Percentiles rank a stretch among this genome's conserved stretches.
These are phyloP conservation scores for Boletus coccyginus DNA, from an alignment of 768 basidiomycete species.

Conservation along the genomic window DNA sequence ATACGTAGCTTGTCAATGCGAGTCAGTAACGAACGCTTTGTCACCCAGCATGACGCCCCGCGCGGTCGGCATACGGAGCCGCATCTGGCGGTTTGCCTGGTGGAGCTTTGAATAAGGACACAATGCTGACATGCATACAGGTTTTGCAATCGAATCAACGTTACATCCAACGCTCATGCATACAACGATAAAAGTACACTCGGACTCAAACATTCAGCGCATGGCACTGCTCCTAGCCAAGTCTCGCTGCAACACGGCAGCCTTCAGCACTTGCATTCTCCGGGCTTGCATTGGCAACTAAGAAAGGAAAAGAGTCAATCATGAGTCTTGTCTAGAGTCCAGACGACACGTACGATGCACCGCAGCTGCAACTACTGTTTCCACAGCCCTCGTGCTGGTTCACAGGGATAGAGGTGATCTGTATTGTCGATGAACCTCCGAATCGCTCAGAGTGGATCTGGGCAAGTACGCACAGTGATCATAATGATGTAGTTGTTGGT, in stretches of 20 bases:
- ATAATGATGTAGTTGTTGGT: conserved; percentile 1
- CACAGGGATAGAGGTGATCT: conserved; percentile 3
- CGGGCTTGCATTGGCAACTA: neutral
- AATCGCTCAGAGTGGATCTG: neutral
- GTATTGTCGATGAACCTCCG: neutral
- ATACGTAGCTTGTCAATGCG: neutral
- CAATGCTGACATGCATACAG: no score
- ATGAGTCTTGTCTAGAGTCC: no score
- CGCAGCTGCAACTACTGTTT: neutral
- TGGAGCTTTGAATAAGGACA: no score
- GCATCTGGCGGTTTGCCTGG: no score
- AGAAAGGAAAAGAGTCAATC: neutral
- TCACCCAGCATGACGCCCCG: no score
- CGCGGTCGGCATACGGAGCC: no score
- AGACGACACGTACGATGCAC: neutral
- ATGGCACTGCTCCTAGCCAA: neutral
- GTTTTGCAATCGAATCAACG: no score
- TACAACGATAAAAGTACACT: neutral
- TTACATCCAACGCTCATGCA: no score
- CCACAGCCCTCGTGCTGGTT: conserved; percentile 9
- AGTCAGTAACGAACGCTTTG: no score
- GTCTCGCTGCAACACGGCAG: neutral
- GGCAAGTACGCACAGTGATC: conserved; percentile 2
- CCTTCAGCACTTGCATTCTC: neutral
- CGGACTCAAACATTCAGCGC: neutral